Conservation (phyloP, 495 filamentous ascomycete genomes). For the Chaetomium fimeti region DNA sequence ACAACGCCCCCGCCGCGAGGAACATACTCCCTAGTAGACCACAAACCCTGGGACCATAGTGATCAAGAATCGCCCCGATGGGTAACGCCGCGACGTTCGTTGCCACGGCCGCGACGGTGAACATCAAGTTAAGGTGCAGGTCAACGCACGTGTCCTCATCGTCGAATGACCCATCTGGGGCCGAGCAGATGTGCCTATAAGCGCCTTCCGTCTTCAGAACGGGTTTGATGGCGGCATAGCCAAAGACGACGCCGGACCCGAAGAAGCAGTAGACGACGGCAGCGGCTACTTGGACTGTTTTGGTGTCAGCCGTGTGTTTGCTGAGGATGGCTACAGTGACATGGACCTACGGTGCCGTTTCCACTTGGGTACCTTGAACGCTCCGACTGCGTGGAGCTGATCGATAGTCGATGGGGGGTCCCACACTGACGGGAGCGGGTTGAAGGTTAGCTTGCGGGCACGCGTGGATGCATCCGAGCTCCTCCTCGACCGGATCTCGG, state of each 20-base stretch:
- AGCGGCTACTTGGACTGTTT: conserved; percentile 57
- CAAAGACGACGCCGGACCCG: conserved; percentile 76
- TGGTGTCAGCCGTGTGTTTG: neutral
- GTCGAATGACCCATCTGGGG: conserved; percentile 51
- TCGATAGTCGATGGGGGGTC: conserved; percentile 40
- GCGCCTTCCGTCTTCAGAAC: conserved; percentile 74
- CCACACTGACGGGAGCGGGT: conserved; percentile 53
- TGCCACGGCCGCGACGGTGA: conserved; percentile 84
- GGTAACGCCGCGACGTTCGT: conserved; percentile 79
- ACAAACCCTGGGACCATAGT: conserved; percentile 74
- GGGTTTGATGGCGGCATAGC: conserved; percentile 81
- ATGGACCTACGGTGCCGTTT: conserved; percentile 59
- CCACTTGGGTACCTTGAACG: conserved; percentile 65
- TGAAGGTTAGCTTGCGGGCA: conserved; percentile 53
- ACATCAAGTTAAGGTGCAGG: conserved; percentile 87
- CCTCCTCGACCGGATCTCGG: conserved; percentile 41
- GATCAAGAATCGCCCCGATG: conserved; percentile 81
- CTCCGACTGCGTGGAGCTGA: conserved; percentile 54
- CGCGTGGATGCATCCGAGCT: conserved; percentile 44
- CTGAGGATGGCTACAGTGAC: conserved; percentile 25
- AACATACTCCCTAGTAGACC: conserved; percentile 70
- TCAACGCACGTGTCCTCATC: conserved; percentile 64
- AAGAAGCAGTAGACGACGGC: conserved; percentile 81
- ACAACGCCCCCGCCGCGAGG: conserved; percentile 64
- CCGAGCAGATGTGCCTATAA: conserved; percentile 61